Evolutionary conservation across 306 rosid species (phyloP).

Genomic region (Albizia julibrissin): DNA sequence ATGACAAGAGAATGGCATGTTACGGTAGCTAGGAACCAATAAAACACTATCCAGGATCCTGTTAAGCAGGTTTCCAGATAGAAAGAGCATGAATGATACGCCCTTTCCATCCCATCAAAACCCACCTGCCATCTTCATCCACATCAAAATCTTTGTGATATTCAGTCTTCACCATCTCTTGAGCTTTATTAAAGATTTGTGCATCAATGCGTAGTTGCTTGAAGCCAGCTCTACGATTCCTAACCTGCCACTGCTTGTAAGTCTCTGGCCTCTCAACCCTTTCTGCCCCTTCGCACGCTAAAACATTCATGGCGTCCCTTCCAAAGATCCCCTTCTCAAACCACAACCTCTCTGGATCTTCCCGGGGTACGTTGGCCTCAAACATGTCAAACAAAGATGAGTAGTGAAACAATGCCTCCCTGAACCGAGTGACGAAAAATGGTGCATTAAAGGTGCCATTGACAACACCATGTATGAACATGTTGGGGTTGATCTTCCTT

Average conservation of each 20-base stretch:
- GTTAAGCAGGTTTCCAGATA: constrained; percentile 65
- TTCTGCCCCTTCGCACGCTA: constrained; percentile 80
- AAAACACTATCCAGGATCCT: background rate
- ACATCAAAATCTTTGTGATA: constrained; percentile 67
- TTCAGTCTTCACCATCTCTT: constrained; percentile 56
- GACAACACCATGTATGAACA: constrained; percentile 66
- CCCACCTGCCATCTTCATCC: constrained; percentile 68
- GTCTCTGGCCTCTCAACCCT: constrained; percentile 88
- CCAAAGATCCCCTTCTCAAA: constrained; percentile 67
- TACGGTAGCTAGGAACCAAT: constrained; percentile 14
- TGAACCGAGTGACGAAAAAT: constrained; percentile 69
- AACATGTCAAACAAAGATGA: constrained; percentile 77
- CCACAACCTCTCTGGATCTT: constrained; percentile 55
- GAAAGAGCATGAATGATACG: constrained; percentile 59
- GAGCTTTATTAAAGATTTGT: constrained; percentile 50
- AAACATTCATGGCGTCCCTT: constrained; percentile 65
- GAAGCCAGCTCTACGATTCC: constrained; percentile 78
- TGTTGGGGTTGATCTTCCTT: constrained; percentile 64
- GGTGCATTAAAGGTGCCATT: constrained; percentile 80
- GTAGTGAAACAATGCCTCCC: constrained; percentile 76
- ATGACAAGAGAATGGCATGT: background rate
- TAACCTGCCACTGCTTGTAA: constrained; percentile 79
- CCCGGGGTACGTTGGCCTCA: constrained; percentile 58
- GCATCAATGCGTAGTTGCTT: constrained; percentile 58
- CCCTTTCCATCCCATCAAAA: constrained; percentile 91